Evolutionary conservation across 176 grass and related monocot genomes (phyloP).

Genomic region (Bothriochloa decipiens): DNA sequence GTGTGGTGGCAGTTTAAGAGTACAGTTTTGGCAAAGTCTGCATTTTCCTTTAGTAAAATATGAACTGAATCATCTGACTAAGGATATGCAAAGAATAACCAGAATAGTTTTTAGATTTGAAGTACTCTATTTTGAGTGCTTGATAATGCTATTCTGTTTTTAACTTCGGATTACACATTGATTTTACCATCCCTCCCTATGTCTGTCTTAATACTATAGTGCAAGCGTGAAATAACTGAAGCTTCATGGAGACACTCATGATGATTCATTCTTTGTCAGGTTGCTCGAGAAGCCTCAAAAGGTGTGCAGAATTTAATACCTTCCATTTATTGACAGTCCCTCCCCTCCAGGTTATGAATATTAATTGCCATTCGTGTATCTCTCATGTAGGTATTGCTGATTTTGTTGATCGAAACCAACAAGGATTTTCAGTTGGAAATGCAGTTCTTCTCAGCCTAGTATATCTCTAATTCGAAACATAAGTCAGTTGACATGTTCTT

Average conservation of each 20-base stretch:
- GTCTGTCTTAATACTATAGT: conserved; percentile 17
- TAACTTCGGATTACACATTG: conserved; percentile 13
- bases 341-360: conserved; percentile 21
- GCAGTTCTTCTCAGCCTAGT: conserved; percentile 86
- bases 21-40: conserved; percentile 31
- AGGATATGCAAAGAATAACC: conserved; percentile 9
- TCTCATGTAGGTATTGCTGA: conserved; percentile 66
- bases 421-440: conserved; percentile 79
- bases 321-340: background rate
- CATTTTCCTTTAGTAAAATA: conserved; percentile 34
- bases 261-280: conserved; percentile 58
- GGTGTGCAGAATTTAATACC: conserved; percentile 51
- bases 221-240: conserved; percentile 43
- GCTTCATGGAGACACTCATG: conserved; percentile 34
- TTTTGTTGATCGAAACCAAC: conserved; percentile 76
- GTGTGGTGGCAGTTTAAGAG: background rate
- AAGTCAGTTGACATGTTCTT: conserved; percentile 12
- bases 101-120: background rate
- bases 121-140: conserved; percentile 16
- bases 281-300: conserved; percentile 77
- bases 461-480: conserved; percentile 46
- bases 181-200: conserved; percentile 24
- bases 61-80: conserved; percentile 19
- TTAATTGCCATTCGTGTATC: conserved; percentile 18
- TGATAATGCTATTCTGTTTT: conserved; percentile 4